Evolutionary conservation across 768 basidiomycete species (phyloP), one percentile per base, ranked within the genome.

Genomic region (Suillus sp.): DNA sequence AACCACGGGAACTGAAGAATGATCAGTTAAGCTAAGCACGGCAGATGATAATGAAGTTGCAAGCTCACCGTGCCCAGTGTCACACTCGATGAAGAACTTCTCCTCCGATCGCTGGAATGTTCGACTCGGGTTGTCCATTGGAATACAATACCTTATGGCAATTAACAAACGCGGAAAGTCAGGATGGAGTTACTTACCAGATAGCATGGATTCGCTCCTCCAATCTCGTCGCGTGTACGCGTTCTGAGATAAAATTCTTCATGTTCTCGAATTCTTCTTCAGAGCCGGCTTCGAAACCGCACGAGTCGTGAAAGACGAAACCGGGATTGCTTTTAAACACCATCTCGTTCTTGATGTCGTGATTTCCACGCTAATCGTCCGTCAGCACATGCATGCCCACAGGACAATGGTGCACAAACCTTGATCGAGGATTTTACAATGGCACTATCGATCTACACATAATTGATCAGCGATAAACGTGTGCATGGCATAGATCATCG

Each of bases 301-400:
- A 66, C 34, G 79, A 80, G 62, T 80, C 78, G 48, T 80, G 79
- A 57, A 79, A 78, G 48, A 78, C 68, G 62, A 77, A 79, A 14
- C 62, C 45, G 1, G 67, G 69, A 51, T 73, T 74, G 65, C 67
- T 74, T 48, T 58, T 61, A 65, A 73, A 78, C 2, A 66, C 66
- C 40, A 78, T 66, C 53, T 70, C 62, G n/a, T 66, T 59, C 50
- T 71, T 47, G 38, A 78, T 74, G 63, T 78, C 65, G 62, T 78
- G 78, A 9, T n/a, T 22, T 20, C 25, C 59, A n/a, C 59, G 59
- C 42, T 45, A n/a, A n/a, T 18, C 8, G n/a, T 45, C 75, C 69
- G 59, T 45, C n/a, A n/a, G 20, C 20, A 3, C 43, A 45, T n/a
- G 9, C 10, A n/a, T n/a, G 9, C 20, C 20, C 20, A 9, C 10